Conservation (phyloP, 108 stramenopile species). For the Cyclotella sp. region DNA sequence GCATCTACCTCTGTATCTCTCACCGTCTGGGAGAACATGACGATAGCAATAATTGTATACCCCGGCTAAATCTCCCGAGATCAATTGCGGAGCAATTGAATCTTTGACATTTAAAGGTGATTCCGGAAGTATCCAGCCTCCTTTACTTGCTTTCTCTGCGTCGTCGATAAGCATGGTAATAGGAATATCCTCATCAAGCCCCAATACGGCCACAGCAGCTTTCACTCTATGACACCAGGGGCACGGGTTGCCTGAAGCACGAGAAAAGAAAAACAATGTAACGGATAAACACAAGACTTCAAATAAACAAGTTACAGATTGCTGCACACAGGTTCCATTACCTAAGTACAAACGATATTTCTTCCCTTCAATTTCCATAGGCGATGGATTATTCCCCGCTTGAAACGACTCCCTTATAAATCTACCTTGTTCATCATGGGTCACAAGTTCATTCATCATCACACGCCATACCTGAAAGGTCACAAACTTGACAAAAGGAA, state of each 20-base stretch:
- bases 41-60: conserved; percentile 61
- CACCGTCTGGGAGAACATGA: conserved; percentile 43
- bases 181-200: conserved; percentile 57
- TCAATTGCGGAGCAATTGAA: conserved; percentile 34
- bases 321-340: conserved; percentile 30
- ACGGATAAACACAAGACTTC: too few relatives aligned
- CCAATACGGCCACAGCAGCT: conserved; percentile 61
- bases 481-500: conserved; percentile 54
- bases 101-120: conserved; percentile 7
- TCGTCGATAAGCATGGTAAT: conserved; percentile 74
- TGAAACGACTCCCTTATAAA: conserved; percentile 58
- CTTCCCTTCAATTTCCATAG: conserved; percentile 36
- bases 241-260: conserved; percentile 58
- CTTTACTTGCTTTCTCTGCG: conserved; percentile 83
- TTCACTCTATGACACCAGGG: conserved; percentile 77
- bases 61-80: conserved; percentile 49
- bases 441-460: conserved; percentile 59
- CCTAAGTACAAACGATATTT: conserved; percentile 93
- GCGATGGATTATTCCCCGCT: conserved; percentile 50
- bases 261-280: too few relatives aligned
- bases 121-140: conserved; percentile 82
- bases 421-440: conserved; percentile 52
- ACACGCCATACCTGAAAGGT: conserved; percentile 58
- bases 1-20: conserved; percentile 74
- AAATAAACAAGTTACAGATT: too few relatives aligned